Evolutionary conservation across 163 green algal genomes (phyloP).

Genomic region (Coccomyxa subellipsoidea): DNA sequence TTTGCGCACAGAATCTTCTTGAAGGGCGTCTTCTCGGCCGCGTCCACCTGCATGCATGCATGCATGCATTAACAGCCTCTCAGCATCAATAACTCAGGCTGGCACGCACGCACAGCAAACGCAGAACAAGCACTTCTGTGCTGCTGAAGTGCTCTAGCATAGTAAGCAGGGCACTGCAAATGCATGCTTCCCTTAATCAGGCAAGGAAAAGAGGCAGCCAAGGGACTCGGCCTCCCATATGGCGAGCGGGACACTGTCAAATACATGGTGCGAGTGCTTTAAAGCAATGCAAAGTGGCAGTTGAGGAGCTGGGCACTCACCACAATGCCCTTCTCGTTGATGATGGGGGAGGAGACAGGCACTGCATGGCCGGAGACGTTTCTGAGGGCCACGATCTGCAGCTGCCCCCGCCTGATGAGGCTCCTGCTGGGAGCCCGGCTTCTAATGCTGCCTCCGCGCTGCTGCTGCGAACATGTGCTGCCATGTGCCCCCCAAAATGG

Average conservation of each 20-base stretch:
- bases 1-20: conserved; percentile 92
- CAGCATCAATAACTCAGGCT: no score
- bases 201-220: no score
- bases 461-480: background rate
- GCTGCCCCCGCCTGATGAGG: background rate
- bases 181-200: no score
- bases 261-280: no score
- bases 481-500: background rate
- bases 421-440: background rate
- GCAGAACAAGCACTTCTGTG: no score
- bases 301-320: conserved; percentile 8
- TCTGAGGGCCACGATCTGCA: background rate
- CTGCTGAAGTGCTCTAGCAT: no score
- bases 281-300: no score
- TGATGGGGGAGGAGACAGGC: conserved; percentile 11
- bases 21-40: conserved; percentile 52
- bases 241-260: no score
- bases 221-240: no score
- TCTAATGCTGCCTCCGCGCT: background rate
- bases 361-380: conserved; percentile 1
- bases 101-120: no score
- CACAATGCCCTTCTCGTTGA: conserved; percentile 31
- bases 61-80: no score
- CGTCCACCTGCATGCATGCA: conserved; percentile 8
- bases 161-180: no score